Percentiles rank a stretch among this genome's conserved stretches.
These are phyloP conservation scores for Arachis hypogaea DNA, from an alignment of 306 rosid genomes.

Conservation along the genomic window DNA sequence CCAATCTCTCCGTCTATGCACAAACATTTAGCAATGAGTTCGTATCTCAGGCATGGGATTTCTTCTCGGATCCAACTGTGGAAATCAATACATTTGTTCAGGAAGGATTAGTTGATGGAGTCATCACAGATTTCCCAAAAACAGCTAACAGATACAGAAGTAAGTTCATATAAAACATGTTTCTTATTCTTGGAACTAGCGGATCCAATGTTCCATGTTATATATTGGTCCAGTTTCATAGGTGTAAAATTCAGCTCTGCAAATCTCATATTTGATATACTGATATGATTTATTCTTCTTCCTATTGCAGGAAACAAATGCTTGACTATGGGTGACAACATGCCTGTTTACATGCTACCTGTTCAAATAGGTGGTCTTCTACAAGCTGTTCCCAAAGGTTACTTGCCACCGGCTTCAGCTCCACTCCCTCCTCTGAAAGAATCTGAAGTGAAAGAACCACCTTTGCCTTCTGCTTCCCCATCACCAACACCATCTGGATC, in stretches of 20 bases:
- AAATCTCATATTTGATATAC: not conserved
- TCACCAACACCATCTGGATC: constrained; percentile 34
- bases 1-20: constrained; percentile 63
- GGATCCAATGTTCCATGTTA: not conserved
- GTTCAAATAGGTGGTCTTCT: constrained; percentile 49
- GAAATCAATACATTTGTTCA: constrained; percentile 73
- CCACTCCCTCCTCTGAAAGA: constrained; percentile 56
- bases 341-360: constrained; percentile 62
- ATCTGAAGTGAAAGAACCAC: constrained; percentile 63
- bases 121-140: constrained; percentile 79
- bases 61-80: constrained; percentile 73
- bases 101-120: constrained; percentile 52
- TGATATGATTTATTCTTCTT: constrained; percentile 33
- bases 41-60: constrained; percentile 86
- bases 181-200: constrained; percentile 1
- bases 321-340: constrained; percentile 17
- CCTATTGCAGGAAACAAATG: constrained; percentile 69
- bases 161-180: constrained; percentile 48
- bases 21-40: constrained; percentile 84
- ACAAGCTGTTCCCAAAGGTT: not conserved
- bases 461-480: constrained; percentile 56
- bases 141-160: constrained; percentile 87
- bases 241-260: not conserved
- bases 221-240: not conserved
- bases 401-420: constrained; percentile 66